Percentiles rank a stretch among this genome's conserved stretches.
Conservation (phyloP, 768 basidiomycete genomes). For the Coprinopsis marcescibilis region DNA sequence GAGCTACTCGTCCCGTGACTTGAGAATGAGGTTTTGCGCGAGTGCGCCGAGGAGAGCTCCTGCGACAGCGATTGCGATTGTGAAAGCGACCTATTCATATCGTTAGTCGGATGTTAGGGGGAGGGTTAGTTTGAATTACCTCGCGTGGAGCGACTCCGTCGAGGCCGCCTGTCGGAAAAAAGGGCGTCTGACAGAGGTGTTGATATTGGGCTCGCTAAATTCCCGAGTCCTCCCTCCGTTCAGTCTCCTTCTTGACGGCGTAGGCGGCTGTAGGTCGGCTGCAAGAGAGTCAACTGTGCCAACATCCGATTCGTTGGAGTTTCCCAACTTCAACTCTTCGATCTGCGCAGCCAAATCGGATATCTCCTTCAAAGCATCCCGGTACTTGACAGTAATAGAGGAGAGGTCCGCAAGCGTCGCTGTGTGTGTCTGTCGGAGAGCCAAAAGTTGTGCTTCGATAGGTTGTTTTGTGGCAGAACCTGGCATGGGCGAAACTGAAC, state of each 20-base stretch:
- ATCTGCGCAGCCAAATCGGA: conserved; percentile 91
- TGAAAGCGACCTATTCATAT: conserved; percentile 68
- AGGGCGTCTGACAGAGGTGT: conserved; percentile 56
- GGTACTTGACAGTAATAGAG: conserved; percentile 74
- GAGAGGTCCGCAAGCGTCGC: conserved; percentile 78
- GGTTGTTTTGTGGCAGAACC: conserved; percentile 24
- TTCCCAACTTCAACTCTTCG: conserved; percentile 74
- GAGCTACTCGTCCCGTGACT: conserved; percentile 67
- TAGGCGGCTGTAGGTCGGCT: conserved; percentile 37
- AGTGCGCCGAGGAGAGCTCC: conserved; percentile 87
- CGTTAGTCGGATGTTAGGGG: conserved; percentile 13
- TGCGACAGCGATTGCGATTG: conserved; percentile 96
- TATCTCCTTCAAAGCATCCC: conserved; percentile 85
- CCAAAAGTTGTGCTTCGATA: conserved; percentile 57
- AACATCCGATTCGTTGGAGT: conserved; percentile 32
- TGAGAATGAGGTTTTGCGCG: conserved; percentile 77
- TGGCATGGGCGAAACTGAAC: conserved; percentile 11
- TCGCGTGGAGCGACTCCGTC: conserved; percentile 82
- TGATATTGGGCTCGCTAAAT: conserved; percentile 39
- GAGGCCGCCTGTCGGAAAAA: conserved; percentile 89
- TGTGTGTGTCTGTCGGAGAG: conserved; percentile 77
- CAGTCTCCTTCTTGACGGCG: conserved; percentile 46
- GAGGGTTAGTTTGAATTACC: conserved; percentile 37
- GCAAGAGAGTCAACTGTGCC: conserved; percentile 31
- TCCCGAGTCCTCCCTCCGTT: conserved; percentile 47